phyloP scores from a whole-genome alignment of 2,329 filamentous ascomycete genomes.

The Hypoxylon sp. region DNA sequence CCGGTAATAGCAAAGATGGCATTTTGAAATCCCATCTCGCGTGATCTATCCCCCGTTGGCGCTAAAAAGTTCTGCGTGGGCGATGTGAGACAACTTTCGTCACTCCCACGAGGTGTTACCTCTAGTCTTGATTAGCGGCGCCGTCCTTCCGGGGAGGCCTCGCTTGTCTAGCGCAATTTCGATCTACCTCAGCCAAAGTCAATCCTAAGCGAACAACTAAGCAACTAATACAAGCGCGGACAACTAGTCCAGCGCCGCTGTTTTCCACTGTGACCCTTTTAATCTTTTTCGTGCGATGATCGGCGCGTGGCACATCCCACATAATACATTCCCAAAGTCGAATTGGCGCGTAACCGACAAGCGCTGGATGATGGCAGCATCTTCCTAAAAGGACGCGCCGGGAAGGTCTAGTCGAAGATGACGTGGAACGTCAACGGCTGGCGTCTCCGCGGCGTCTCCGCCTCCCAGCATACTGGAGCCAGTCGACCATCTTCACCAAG shows the following conservation, averaged over 20 bases:
- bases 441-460: constrained; percentile 29
- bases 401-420: constrained; percentile 29
- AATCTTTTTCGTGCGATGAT: constrained; percentile 34
- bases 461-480: constrained; percentile 12
- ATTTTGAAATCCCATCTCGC: constrained; percentile 10
- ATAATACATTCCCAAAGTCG: constrained; percentile 7
- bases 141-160: constrained; percentile 31
- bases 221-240: constrained; percentile 16
- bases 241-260: constrained; percentile 34
- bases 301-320: constrained; percentile 18
- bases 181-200: constrained; percentile 24
- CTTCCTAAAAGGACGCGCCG: constrained; percentile 3
- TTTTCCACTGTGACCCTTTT: constrained; percentile 34
- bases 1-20: constrained; percentile 9
- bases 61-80: constrained; percentile 13
- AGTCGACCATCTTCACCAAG: constrained; percentile 10
- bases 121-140: constrained; percentile 18
- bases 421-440: constrained; percentile 21
- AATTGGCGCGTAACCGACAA: constrained; percentile 23
- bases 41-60: constrained; percentile 18
- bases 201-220: constrained; percentile 19
- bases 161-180: constrained; percentile 36
- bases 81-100: constrained; percentile 18
- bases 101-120: constrained; percentile 22
- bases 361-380: constrained; percentile 17